phyloP scores from a whole-genome alignment of 306 rosid genomes.

The Oxytropis ochrocephala region DNA sequence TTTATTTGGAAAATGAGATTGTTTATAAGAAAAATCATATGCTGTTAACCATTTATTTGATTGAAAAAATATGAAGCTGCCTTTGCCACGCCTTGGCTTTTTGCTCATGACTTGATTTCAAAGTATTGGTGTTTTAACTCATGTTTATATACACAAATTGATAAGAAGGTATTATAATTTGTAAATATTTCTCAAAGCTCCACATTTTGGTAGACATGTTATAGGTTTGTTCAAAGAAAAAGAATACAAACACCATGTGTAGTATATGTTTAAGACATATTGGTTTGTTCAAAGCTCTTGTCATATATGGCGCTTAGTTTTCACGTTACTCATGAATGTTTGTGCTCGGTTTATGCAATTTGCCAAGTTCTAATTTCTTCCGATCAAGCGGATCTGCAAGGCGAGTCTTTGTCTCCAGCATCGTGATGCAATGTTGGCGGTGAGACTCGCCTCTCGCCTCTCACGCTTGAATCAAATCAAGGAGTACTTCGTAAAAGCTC shows the following conservation, averaged over 20 bases:
- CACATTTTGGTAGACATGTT: not conserved
- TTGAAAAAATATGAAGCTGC: not conserved
- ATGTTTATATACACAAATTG: not conserved
- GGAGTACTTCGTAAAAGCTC: conserved; percentile 52
- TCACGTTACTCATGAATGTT: not conserved
- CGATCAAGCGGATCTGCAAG: conserved; percentile 70
- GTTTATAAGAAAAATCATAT: not conserved
- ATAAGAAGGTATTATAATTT: not conserved
- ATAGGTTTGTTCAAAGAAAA: not conserved
- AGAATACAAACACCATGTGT: not conserved
- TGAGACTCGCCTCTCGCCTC: conserved; percentile 59
- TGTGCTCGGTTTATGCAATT: conserved; percentile 36
- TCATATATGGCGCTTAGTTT: conserved; percentile 4
- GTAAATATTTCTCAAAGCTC: not conserved
- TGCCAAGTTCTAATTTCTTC: conserved; percentile 47
- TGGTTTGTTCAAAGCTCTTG: not conserved
- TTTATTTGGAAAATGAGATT: not conserved
- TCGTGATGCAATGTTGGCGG: conserved; percentile 63
- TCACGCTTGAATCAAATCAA: conserved; percentile 35
- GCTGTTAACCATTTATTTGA: not conserved
- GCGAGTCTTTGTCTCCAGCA: conserved; percentile 58
- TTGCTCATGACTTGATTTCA: not conserved
- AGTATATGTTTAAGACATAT: not conserved
- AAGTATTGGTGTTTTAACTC: not conserved
- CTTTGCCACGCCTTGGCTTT: not conserved